These are phyloP conservation scores for Pythium oligandrum DNA, from an alignment of 352 stramenopile species.

Conservation along the genomic window DNA sequence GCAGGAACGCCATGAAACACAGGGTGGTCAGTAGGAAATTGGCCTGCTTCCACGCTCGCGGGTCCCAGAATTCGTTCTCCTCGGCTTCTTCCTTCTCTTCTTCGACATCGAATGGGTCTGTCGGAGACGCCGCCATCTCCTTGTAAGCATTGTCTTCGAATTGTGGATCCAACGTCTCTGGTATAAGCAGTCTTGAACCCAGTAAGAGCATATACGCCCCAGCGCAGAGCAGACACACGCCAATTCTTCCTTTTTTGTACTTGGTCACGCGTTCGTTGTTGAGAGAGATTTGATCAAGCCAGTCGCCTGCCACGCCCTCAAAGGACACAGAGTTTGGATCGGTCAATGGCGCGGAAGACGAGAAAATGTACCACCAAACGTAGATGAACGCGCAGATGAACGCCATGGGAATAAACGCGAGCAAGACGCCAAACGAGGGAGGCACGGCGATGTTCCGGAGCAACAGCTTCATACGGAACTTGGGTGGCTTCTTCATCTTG, in stretches of 20 bases:
- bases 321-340: slow-evolving; percentile 68
- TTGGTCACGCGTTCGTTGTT: slow-evolving; percentile 58
- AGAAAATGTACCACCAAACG: slow-evolving; percentile 73
- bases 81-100: slow-evolving; percentile 46
- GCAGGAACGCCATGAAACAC: slow-evolving; percentile 77
- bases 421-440: slow-evolving; percentile 73
- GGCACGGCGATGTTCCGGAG: slow-evolving; percentile 87
- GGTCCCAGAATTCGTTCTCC: slow-evolving; percentile 76
- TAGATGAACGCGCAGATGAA: slow-evolving; percentile 64
- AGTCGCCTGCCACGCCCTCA: slow-evolving; percentile 81
- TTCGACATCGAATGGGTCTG: slow-evolving; percentile 58
- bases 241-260: slow-evolving; percentile 87
- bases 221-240: slow-evolving; percentile 73
- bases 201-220: slow-evolving; percentile 80
- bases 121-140: slow-evolving; percentile 41
- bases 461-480: slow-evolving; percentile 89
- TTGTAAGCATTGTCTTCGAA: slow-evolving; percentile 75
- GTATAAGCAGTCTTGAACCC: slow-evolving; percentile 69
- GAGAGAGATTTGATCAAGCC: slow-evolving; percentile 87
- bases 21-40: slow-evolving; percentile 88
- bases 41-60: slow-evolving; percentile 85
- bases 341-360: slow-evolving; percentile 37
- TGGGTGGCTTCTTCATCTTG: slow-evolving; percentile 92
- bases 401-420: slow-evolving; percentile 60
- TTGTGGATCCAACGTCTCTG: slow-evolving; percentile 76